Evolutionary conservation across 208 protist genomes (phyloP).

Genomic region (Angomonas deanei): DNA sequence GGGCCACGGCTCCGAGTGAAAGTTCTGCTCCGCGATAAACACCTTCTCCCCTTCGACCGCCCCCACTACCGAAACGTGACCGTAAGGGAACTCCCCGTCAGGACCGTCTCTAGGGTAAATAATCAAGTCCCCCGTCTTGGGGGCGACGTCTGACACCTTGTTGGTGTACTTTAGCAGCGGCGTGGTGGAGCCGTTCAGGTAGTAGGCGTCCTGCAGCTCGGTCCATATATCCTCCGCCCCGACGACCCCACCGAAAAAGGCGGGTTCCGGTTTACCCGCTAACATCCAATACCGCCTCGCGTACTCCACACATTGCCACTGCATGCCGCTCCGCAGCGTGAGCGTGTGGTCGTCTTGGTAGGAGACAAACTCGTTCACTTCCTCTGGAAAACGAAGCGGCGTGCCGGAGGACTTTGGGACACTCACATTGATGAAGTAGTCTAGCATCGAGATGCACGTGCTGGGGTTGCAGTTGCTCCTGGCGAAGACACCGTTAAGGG

Average conservation of each 20-base stretch:
- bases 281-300: slow-evolving; percentile 85
- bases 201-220: slow-evolving; percentile 14
- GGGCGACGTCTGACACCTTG: slow-evolving; percentile 21
- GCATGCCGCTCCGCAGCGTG: slow-evolving; percentile 35
- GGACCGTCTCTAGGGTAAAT: slow-evolving; percentile 52
- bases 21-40: slow-evolving; percentile 84
- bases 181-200: slow-evolving; percentile 18
- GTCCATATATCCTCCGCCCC: slow-evolving; percentile 78
- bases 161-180: neutral
- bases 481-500: slow-evolving; percentile 33
- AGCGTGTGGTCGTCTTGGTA: neutral
- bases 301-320: slow-evolving; percentile 89
- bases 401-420: too few species aligned
- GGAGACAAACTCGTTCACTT: neutral
- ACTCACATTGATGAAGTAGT: slow-evolving; percentile 1
- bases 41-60: slow-evolving; percentile 27
- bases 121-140: slow-evolving; percentile 44
- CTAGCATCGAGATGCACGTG: slow-evolving; percentile 18
- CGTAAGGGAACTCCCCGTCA: slow-evolving; percentile 39
- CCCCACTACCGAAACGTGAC: slow-evolving; percentile 77
- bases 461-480: slow-evolving; percentile 67
- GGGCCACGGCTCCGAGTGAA: slow-evolving; percentile 55
- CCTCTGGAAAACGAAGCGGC: too few species aligned
- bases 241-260: slow-evolving; percentile 47
- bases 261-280: slow-evolving; percentile 31